These are phyloP conservation scores for Cavenderia fasciculata DNA, from an alignment of 78 protist species.

Conservation along the genomic window DNA sequence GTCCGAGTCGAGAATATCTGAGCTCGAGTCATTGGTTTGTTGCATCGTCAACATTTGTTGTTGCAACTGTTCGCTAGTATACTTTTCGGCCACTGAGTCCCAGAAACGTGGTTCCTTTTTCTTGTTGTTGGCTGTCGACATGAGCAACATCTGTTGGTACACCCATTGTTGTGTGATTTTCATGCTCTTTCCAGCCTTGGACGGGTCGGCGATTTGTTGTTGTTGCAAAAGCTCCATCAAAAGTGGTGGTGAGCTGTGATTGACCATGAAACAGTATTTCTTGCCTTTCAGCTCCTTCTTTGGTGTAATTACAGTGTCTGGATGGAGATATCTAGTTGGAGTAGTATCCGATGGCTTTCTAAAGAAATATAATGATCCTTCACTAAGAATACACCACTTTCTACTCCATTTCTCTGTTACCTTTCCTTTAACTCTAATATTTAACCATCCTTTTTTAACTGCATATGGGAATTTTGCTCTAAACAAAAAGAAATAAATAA, in stretches of 20 bases:
- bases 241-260: constrained; percentile 58
- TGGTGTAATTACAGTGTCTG: constrained; percentile 61
- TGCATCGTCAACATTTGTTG: constrained; percentile 1
- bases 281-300: constrained; percentile 52
- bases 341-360: constrained; percentile 66
- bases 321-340: constrained; percentile 53
- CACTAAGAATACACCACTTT: constrained; percentile 69
- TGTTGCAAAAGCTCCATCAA: neutral
- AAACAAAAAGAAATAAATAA: neutral
- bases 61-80: neutral
- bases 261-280: constrained; percentile 59
- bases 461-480: constrained; percentile 63
- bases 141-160: constrained; percentile 2
- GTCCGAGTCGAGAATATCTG: constrained; percentile 44
- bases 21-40: neutral
- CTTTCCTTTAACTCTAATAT: constrained; percentile 58
- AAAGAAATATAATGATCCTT: constrained; percentile 60
- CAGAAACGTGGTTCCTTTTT: constrained; percentile 5
- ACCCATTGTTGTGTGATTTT: neutral
- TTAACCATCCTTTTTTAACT: constrained; percentile 67
- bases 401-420: constrained; percentile 82
- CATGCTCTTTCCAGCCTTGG: neutral
- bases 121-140: constrained; percentile 4
- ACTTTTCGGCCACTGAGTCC: constrained; percentile 15
- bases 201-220: neutral